These are phyloP conservation scores for Myriosclerotinia scirpicola DNA, from an alignment of 2,329 filamentous ascomycete species.

Conservation along the genomic window DNA sequence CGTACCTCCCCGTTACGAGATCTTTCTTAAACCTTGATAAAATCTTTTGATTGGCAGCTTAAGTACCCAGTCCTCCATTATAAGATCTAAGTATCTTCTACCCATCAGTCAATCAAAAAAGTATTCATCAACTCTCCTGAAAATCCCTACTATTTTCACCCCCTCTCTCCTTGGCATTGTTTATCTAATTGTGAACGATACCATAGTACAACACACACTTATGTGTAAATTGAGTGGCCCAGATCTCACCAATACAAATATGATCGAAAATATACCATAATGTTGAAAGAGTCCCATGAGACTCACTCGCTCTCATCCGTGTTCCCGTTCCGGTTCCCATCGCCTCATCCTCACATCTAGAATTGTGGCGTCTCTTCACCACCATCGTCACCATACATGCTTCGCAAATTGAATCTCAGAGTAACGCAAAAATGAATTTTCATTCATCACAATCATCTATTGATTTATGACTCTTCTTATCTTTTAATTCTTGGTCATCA, in stretches of 20 bases:
- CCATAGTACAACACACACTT: not conserved
- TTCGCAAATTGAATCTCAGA: not conserved
- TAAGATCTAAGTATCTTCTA: too few species aligned
- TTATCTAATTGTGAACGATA: not conserved
- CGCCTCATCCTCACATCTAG: not conserved
- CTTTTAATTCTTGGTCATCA: not conserved
- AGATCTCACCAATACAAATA: not conserved
- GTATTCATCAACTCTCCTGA: too few species aligned
- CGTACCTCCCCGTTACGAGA: not conserved
- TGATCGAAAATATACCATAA: too few species aligned
- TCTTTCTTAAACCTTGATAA: not conserved
- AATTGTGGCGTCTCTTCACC: not conserved
- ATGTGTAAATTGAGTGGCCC: not conserved
- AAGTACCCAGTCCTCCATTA: too few species aligned
- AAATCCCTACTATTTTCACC: too few species aligned
- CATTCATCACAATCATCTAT: conserved; percentile 3
- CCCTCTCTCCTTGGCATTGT: too few species aligned
- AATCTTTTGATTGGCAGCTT: too few species aligned
- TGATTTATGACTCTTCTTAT: conserved; percentile 5
- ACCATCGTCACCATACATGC: not conserved
- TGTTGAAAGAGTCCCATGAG: not conserved
- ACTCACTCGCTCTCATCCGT: not conserved
- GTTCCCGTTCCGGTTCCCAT: not conserved
- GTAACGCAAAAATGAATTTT: not conserved
- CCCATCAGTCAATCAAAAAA: too few species aligned